phyloP scores from a whole-genome alignment of 2,329 filamentous ascomycete species.

The Paradendryphiella salina region DNA sequence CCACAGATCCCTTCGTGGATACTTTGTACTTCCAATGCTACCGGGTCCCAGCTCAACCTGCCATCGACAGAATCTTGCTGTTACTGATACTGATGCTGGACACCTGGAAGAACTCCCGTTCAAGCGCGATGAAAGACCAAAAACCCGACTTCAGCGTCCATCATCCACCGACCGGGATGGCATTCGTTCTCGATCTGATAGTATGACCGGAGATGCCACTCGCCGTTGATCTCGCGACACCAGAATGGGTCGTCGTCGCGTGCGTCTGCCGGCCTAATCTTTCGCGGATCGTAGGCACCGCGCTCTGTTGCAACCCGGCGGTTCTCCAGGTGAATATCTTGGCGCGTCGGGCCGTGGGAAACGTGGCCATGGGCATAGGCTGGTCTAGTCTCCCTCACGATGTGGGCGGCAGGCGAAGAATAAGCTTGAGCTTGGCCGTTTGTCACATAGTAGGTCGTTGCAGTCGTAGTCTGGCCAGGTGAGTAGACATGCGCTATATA shows the following conservation, averaged over 20 bases:
- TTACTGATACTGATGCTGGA: no score
- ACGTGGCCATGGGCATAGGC: constrained; percentile 17
- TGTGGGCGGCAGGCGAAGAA: constrained; percentile 3
- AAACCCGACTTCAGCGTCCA: constrained; percentile 41
- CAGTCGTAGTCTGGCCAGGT: constrained; percentile 22
- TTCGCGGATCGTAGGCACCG: constrained; percentile 36
- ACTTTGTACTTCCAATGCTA: no score
- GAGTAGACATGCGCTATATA: constrained; percentile 33
- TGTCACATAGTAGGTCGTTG: constrained; percentile 33
- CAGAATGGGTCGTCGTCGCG: constrained; percentile 43
- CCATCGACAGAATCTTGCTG: no score
- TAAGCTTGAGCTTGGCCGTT: constrained; percentile 24
- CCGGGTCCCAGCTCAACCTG: no score
- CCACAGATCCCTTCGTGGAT: no score
- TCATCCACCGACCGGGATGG: constrained; percentile 43
- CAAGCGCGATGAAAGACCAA: constrained; percentile 41
- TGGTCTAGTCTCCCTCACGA: constrained; percentile 18
- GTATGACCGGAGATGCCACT: constrained; percentile 42
- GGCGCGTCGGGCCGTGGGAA: constrained; percentile 16
- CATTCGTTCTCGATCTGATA: constrained; percentile 47
- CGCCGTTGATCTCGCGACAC: constrained; percentile 45
- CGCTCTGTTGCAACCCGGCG: constrained; percentile 37
- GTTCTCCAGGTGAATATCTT: constrained; percentile 38
- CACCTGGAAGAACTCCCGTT: neutral
- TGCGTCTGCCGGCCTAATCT: constrained; percentile 41